A percentile compares a stretch with the other conserved stretches of the same genome.
phyloP scores from a whole-genome alignment of 2,329 filamentous ascomycete genomes.

The Stachybotrys chlorohalonatus region DNA sequence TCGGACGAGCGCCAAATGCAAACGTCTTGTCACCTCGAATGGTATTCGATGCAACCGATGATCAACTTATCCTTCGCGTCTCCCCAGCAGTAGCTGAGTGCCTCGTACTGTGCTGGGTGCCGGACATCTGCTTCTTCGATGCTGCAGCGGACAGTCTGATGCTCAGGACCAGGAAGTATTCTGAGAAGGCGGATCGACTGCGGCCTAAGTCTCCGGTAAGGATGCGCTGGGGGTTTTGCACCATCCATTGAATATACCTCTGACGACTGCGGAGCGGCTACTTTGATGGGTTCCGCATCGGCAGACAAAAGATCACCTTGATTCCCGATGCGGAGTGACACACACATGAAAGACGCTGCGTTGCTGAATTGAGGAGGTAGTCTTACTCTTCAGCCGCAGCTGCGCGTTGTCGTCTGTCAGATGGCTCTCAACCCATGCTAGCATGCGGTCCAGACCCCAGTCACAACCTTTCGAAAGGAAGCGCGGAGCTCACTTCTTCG shows the following conservation, averaged over 20 bases:
- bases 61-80: conserved; percentile 1
- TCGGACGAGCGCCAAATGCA: conserved; percentile 3
- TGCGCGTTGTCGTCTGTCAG: not conserved
- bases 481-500: not conserved
- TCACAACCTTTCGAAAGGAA: not conserved
- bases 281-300: too few relatives aligned
- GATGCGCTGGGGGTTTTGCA: not conserved
- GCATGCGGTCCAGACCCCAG: not conserved
- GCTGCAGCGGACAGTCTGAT: not conserved
- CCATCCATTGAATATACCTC: not conserved
- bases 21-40: conserved; percentile 2
- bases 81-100: conserved; percentile 13
- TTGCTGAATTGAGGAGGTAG: not conserved
- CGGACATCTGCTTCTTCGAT: not conserved
- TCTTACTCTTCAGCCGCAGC: not conserved
- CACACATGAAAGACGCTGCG: too few relatives aligned
- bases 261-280: too few relatives aligned
- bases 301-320: too few relatives aligned
- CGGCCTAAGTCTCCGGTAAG: not conserved
- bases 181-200: not conserved
- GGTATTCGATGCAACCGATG: conserved; percentile 5
- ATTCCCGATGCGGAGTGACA: too few relatives aligned
- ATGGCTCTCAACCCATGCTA: not conserved
- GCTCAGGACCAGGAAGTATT: not conserved
- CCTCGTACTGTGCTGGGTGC: conserved; percentile 7